Evolutionary conservation across 306 rosid species (phyloP), one percentile per base, ranked within the genome.

Genomic region (Abrus pulchellus): DNA sequence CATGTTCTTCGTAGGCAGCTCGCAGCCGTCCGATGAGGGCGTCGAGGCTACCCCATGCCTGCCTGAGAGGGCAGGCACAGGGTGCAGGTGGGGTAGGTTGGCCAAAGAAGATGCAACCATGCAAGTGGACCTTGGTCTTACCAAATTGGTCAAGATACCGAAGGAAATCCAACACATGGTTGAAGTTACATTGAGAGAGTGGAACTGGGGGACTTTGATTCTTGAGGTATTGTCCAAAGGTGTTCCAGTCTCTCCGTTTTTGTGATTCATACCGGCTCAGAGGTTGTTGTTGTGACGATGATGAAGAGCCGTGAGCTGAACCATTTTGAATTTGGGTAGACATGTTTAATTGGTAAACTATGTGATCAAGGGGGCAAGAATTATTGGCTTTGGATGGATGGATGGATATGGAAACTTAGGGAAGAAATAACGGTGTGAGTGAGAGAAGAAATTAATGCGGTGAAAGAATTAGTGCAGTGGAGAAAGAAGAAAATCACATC

Each of bases 21-120:
- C 98, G 83, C 1, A 94, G 94, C 13, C 98, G 90, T 8, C 98
- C 98, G 75, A 94, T 94, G 71, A 92, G 91, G 6, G 98, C 97
- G 53, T 94, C 98, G 0, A 94, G 97, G 78, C 97, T 94, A 0
- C 98, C 98, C 98, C 98, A 94, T 0, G 98, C 98, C 79, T 94
- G 98, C 53, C 87, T 74, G 30, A 94, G 96, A 4, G 98, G 98
- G 63, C 97, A 94, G 13, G 94, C 85, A 70, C 98, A 94, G 0
- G 97, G 97, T 6, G 94, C 94, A 2, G 98, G 98, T 0, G 98
- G 98, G 62, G 89, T 84, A 0, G 98, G 97, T 28, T 92, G 98
- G 3, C 98, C 98, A 45, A 94, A 94, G 84, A 92, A 94, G 68
- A 89, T 87, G 66, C 98, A 94, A 27, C 89, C 91, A 43, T 88